Conservation (phyloP, 1,284 basidiomycete genomes). For the Heimioporus retisporus region DNA sequence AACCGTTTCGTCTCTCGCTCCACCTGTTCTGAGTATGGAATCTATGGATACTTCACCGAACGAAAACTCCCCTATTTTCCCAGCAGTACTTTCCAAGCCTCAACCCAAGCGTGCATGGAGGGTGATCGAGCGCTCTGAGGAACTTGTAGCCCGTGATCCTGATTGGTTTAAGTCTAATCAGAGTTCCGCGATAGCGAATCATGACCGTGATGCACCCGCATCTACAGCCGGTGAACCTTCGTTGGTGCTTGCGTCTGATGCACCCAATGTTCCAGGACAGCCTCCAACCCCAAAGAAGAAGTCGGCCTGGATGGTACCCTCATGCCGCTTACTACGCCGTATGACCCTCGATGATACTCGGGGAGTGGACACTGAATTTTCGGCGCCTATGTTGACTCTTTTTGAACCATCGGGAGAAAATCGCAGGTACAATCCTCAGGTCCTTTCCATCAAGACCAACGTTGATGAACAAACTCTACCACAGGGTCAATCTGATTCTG, state of each 20-base stretch:
- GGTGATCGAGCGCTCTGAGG: constrained; percentile 33
- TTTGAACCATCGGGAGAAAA: neutral
- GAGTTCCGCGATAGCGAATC: neutral
- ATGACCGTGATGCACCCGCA: neutral
- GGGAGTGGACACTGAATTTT: neutral
- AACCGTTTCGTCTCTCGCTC: neutral
- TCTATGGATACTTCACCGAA: too few species aligned
- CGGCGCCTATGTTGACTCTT: neutral
- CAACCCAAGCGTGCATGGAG: constrained; percentile 38
- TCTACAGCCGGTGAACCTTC: constrained; percentile 10
- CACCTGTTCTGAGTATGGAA: constrained; percentile 5
- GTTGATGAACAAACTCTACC: constrained; percentile 7
- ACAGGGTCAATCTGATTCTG: neutral
- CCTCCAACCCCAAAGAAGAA: constrained; percentile 27
- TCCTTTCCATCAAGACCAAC: constrained; percentile 10
- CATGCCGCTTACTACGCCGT: constrained; percentile 34
- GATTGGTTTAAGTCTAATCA: constrained; percentile 40
- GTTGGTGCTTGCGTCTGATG: neutral
- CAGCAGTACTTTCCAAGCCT: constrained; percentile 25
- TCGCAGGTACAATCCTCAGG: neutral
- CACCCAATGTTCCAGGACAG: neutral
- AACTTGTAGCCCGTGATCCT: constrained; percentile 40
- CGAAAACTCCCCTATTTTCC: constrained; percentile 2
- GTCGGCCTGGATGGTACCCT: constrained; percentile 38
- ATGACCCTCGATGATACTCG: constrained; percentile 12